Base-by-base conservation (phyloP, 2,329 filamentous ascomycete genomes). In the Orbilia ellipsospora region DNA sequence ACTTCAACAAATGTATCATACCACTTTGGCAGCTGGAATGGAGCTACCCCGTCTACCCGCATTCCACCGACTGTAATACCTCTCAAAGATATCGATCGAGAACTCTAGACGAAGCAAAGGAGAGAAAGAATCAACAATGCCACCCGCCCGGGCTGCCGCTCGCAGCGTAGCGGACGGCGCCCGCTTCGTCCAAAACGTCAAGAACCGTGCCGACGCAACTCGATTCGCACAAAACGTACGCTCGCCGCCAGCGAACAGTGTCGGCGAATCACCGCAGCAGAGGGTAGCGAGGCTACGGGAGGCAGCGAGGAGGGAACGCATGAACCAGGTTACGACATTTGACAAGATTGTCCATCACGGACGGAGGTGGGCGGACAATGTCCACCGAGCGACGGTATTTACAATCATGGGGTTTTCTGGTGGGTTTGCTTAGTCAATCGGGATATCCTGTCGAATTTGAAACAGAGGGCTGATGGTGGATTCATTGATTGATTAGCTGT, bases 401-500 rank as follows among this genome's bases (percentile, higher is more conserved):
- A 84, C 85, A 23, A 82, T 90, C 75, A 88, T 90, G 78, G 86
- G 86, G 59, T 85, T 88, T 77, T 88, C 87, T n/a, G 86, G 87
- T 88, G 56, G 26, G 67, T 70, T 52, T 69, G 23, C 20, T 18
- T 20, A 3, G 12, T 15, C 10, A 23, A 18, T 20, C 26, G 20
- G n/a, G 4, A 5, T 1, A 10, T 48, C 31, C n/a, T 48, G 15
- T 31, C 18, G 12, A 15, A 18, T 56, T 10, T 40, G 20, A n/a
- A 15, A 13, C 12, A 1, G 18, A 3, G 36, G 31, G 31, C 31
- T 36, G 31, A 36, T 36, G 31, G 5, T 36, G 31, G 31, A 15
- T 50, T 75, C 65, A 44, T 77, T 60, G 42, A 68, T 77, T 52
- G 77, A 75, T 1, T 31, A 74, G 66, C 65, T 67, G 73, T 77